phyloP scores from a whole-genome alignment of 2,329 filamentous ascomycete species.

The Neofusicoccum sp. region DNA sequence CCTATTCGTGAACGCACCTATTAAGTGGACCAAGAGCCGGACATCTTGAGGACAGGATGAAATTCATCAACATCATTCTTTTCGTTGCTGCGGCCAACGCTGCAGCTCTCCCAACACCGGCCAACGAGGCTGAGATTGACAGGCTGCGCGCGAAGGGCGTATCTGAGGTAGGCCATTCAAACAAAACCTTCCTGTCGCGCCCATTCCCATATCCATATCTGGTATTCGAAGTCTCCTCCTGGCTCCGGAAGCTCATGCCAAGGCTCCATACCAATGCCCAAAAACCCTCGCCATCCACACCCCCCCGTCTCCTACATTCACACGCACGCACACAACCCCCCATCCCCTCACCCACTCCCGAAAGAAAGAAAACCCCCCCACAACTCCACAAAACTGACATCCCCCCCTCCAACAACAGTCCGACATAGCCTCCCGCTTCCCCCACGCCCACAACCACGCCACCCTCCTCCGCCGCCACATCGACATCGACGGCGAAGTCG shows the following conservation, averaged over 20 bases:
- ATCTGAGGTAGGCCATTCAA: conserved; percentile 27
- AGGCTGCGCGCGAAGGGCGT: conserved; percentile 27
- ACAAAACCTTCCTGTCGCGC: background rate
- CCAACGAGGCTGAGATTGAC: conserved; percentile 19
- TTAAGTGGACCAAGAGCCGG: background rate
- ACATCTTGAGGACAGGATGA: background rate
- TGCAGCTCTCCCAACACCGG: conserved; percentile 5
- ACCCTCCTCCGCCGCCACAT: conserved; percentile 26
- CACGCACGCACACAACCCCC: background rate
- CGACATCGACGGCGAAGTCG: conserved; percentile 39
- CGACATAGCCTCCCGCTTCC: conserved; percentile 17
- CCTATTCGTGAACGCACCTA: too few relatives aligned
- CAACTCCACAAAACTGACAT: background rate
- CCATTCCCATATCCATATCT: too few relatives aligned
- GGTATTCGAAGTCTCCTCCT: too few relatives aligned
- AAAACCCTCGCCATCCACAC: too few relatives aligned
- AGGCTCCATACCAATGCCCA: too few relatives aligned
- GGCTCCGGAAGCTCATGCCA: too few relatives aligned
- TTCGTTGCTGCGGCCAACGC: background rate
- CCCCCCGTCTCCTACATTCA: background rate
- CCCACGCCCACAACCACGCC: conserved; percentile 16
- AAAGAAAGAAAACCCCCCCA: too few relatives aligned
- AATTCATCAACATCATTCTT: conserved; percentile 5
- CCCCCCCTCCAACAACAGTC: background rate
- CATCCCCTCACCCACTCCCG: too few relatives aligned